Evolutionary conservation across 2,329 filamentous ascomycete species (phyloP), one percentile per base, ranked within the genome.

Genomic region (Colletotrichum theobromicola): DNA sequence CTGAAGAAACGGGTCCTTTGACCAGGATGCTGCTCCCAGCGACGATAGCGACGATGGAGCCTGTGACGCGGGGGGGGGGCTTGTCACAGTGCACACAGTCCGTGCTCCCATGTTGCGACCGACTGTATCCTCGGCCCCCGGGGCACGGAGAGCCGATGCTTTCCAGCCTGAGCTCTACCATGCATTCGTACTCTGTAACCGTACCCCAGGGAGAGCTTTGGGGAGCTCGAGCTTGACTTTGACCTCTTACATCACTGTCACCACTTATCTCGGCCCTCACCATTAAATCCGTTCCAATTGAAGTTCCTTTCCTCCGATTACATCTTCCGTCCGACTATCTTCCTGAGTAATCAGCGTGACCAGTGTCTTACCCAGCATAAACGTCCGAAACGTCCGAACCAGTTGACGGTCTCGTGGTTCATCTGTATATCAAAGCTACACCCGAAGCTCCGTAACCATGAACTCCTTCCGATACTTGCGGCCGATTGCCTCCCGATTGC

Each of bases 401-500:
- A 34, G 53, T 16, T 37, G 26, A 24, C 46, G 21, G 63, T 66
- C 63, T 35, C 28, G 42, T 26, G 28, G n/a, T n/a, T 35, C 57
- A 55, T 12, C 26, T 32, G 18, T n/a, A 35, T 16, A 28, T 61
- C 55, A 50, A 21, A 46, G 66, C 55, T 35, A 50, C 55, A 13
- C 32, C 42, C 32, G 28, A 58, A 71, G 62, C 70, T 73, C 63
- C 69, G 30, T 75, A 78, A 81, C 68, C 67, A 90, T 90, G 89
- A 90, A 89, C 79, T 81, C 88, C 55, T 83, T 92, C 73, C 89
- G 90, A 79, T 88, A 87, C 78, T 83, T 93, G 80, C 88, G 91
- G 82, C 90, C 94, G 60, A 84, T 91, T 76, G 89, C 90, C 80
- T 89, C 90, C 32, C 89, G 89, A 76, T 89, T 94, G 80, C 89